Evolutionary conservation across 257 asterid species (phyloP), one percentile per base, ranked within the genome.

Genomic region (Penstemon barbatus): DNA sequence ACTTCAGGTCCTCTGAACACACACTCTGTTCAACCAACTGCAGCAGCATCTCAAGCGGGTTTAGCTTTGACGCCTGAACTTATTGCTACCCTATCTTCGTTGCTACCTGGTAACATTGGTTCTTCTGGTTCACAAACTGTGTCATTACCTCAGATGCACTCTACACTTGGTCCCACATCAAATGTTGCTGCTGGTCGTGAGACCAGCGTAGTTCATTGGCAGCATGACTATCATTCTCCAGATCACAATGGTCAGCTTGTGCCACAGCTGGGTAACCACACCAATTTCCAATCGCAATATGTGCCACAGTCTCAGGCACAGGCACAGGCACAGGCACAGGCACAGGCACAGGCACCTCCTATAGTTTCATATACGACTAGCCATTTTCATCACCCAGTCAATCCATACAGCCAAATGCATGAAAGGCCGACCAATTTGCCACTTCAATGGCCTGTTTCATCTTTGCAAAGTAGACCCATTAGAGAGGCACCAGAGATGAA

Each of bases 61-160:
- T 55, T 92, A 68, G 65, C 95, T 19, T 80, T 91, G 69, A 91
- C 99, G 1, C 99, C 99, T 38, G 99, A 91, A 71, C 95, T 91
- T 69, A 87, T 93, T 77, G 97, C 99, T 15, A 81, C 95, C 43
- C 78, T 93, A 18, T 81, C 92, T 57, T 85, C 93, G 3, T 66
- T 93, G 63, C 79, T 83, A 37, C 95, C 96, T 39, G 77, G 78
- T 42, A 84, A 68, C 51, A 81, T 57, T 60, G 79, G 77, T 67
- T 61, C 85, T 19, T 69, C 89, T 61, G 86, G 78, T 71, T 65
- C 79, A 56, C 91, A 80, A 79, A 72, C 59, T 63, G 60, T 79
- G 55, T 63, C 82, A 38, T 66, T 71, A 42, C 76, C 72, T 15
- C 79, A 75, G 66, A 61, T 74, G 12, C 49, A 84, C 12, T 69